phyloP scores from a whole-genome alignment of 768 basidiomycete genomes.

The Chalciporus chontae region DNA sequence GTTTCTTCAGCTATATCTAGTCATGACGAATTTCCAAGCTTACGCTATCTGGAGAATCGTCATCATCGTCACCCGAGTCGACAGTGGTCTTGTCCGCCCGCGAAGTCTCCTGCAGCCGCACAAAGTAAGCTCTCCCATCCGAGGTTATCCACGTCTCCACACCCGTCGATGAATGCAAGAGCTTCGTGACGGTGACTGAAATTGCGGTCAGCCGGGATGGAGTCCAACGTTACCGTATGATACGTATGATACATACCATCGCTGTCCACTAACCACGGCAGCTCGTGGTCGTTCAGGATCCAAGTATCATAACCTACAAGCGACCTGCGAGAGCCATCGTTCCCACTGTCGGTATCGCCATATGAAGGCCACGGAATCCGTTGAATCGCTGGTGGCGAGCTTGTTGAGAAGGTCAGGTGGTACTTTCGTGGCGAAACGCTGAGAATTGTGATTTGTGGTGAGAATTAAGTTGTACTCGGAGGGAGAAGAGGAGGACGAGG shows the following conservation, averaged over 20 bases:
- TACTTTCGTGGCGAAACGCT: conserved; percentile 75
- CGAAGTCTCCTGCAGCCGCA: conserved; percentile 50
- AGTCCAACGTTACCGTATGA: background rate
- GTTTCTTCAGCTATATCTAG: conserved; percentile 2
- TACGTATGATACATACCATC: conserved; percentile 48
- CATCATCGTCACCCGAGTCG: conserved; percentile 32
- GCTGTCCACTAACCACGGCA: conserved; percentile 71
- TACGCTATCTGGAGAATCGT: conserved; percentile 49
- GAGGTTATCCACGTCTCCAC: conserved; percentile 84
- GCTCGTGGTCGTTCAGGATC: conserved; percentile 60
- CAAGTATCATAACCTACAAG: conserved; percentile 63
- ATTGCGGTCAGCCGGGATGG: background rate
- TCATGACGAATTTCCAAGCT: conserved; percentile 9
- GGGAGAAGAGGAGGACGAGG: conserved; percentile 1
- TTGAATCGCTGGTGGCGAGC: conserved; percentile 71
- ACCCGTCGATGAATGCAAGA: conserved; percentile 55
- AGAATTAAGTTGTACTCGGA: background rate
- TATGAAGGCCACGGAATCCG: conserved; percentile 79
- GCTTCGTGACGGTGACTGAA: conserved; percentile 62
- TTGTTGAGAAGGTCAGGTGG: conserved; percentile 71
- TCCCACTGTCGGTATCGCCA: conserved; percentile 37
- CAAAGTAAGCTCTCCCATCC: conserved; percentile 80
- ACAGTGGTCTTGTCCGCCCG: conserved; percentile 1
- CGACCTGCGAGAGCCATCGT: conserved; percentile 30
- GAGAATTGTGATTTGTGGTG: too few species aligned